phyloP scores from a whole-genome alignment of 257 asterid genomes.

The Fraxinus anomala region DNA sequence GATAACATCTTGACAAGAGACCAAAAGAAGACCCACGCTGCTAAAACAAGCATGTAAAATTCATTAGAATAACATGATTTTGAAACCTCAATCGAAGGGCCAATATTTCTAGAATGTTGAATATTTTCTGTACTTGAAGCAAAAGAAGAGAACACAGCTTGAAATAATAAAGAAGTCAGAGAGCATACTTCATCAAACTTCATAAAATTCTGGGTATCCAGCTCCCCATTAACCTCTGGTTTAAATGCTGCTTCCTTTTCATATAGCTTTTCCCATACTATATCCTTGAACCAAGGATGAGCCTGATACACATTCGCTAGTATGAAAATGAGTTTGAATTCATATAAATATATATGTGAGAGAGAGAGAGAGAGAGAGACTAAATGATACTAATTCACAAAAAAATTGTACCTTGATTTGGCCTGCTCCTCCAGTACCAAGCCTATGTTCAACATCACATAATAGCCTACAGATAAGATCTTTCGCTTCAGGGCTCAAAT shows the following conservation, averaged over 20 bases:
- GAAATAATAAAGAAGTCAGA: constrained; percentile 16
- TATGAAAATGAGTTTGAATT: constrained; percentile 3
- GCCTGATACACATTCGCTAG: constrained; percentile 51
- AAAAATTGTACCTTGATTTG: constrained; percentile 69
- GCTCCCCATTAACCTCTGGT: constrained; percentile 91
- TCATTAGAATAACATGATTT: too few species aligned
- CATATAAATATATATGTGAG: too few species aligned
- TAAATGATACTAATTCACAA: constrained; percentile 10
- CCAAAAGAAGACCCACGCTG: background rate
- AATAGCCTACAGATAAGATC: constrained; percentile 85
- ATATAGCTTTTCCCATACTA: constrained; percentile 85
- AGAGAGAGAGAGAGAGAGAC: background rate
- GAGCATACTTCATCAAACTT: constrained; percentile 85
- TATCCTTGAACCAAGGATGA: constrained; percentile 88
- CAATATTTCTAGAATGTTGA: too few species aligned
- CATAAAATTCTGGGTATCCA: constrained; percentile 95
- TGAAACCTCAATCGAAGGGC: too few species aligned
- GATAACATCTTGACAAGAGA: constrained; percentile 8
- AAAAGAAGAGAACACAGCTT: background rate
- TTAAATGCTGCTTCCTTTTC: constrained; percentile 97
- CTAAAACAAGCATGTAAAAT: background rate
- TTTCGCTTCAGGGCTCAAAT: constrained; percentile 75
- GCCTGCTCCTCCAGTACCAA: constrained; percentile 87
- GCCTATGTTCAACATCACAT: constrained; percentile 93
- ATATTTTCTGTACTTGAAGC: background rate